Evolutionary conservation across 352 stramenopile species (phyloP), one percentile per base, ranked within the genome.

Genomic region (Globisporangium sylvaticum): DNA sequence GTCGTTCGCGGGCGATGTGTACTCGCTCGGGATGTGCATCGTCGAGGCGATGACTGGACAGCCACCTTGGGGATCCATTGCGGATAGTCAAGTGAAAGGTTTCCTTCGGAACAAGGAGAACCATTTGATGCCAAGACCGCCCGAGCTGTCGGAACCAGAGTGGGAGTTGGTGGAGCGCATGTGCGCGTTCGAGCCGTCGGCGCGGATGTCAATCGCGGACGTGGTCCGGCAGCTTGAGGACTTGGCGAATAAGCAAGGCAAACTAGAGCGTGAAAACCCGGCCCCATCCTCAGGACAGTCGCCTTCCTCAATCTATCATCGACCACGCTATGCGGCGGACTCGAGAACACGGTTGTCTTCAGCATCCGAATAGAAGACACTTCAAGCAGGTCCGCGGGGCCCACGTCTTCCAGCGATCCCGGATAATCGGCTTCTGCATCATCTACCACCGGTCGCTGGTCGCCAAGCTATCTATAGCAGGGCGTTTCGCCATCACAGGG

Each of bases 21-120:
- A 52, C 31, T 59, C 31, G 53, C 53, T 59, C 31, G 25, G 53
- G 53, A 59, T 59, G 53, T 59, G 53, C 27, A 52, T 52, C 44
- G 22, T 52, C 25, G 4, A 59, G 6, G 53, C 53, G 25, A 24
- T 59, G 53, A 59, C 25, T 8, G 24, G 22, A 32, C 6, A 34
- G 24, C 6, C 20, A 20, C 53, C 53, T 20, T 59, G 53, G 53
- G 53, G 24, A 59, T 59, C 53, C 31, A 39, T 34, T n/a, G 24
- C 6, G 53, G 6, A 32, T 18, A 15, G 31, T 59, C 10, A 59
- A 24, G 53, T 59, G 53, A 59, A 59, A 24, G 31, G 18, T 52
- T 52, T 52, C 22, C 44, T 52, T 22, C 25, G 53, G 53, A 39
- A 59, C 12, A 59, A 32, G 20, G 32, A 37, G 32, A 37, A 4